Evolutionary conservation across 2,329 filamentous ascomycete genomes (phyloP).

Genomic region (Diaporthe sp.): DNA sequence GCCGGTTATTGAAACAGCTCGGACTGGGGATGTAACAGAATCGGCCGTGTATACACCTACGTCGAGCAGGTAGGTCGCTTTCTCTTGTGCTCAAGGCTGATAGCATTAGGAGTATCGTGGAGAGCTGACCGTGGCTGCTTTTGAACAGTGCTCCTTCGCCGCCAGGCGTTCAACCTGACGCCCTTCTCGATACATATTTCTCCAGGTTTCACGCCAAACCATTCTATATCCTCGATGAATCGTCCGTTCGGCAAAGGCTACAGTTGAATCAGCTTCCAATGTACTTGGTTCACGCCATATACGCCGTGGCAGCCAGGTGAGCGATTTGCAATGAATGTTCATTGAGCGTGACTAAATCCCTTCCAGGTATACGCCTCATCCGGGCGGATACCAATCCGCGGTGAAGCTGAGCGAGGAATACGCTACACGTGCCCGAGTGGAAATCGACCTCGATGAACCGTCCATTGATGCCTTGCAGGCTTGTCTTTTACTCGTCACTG

Average conservation of each 20-base stretch:
- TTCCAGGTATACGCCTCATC: conserved; percentile 74
- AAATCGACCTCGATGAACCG: conserved; percentile 83
- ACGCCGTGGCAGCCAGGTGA: conserved; percentile 71
- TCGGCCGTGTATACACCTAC: conserved; percentile 56
- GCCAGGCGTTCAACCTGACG: conserved; percentile 64
- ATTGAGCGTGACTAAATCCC: conserved; percentile 37
- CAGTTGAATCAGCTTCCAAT: conserved; percentile 73
- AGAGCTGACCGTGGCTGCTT: conserved; percentile 27
- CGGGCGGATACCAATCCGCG: conserved; percentile 74
- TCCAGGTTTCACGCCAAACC: conserved; percentile 82
- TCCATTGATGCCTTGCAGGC: conserved; percentile 82
- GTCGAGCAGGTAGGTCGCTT: conserved; percentile 47
- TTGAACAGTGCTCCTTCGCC: conserved; percentile 54
- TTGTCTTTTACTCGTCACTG: conserved; percentile 78
- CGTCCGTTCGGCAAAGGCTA: conserved; percentile 76
- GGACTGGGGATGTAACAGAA: conserved; percentile 48
- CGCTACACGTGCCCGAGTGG: conserved; percentile 73
- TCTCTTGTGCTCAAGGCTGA: background rate
- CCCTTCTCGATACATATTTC: conserved; percentile 83
- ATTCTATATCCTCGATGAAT: conserved; percentile 84
- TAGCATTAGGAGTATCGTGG: background rate
- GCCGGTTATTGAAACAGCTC: conserved; percentile 49
- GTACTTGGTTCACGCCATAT: conserved; percentile 67
- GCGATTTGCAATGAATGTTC: conserved; percentile 34
- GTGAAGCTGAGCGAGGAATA: conserved; percentile 78